These are phyloP conservation scores for Tetraselmis striata DNA, from an alignment of 139 green algal species.

Conservation along the genomic window DNA sequence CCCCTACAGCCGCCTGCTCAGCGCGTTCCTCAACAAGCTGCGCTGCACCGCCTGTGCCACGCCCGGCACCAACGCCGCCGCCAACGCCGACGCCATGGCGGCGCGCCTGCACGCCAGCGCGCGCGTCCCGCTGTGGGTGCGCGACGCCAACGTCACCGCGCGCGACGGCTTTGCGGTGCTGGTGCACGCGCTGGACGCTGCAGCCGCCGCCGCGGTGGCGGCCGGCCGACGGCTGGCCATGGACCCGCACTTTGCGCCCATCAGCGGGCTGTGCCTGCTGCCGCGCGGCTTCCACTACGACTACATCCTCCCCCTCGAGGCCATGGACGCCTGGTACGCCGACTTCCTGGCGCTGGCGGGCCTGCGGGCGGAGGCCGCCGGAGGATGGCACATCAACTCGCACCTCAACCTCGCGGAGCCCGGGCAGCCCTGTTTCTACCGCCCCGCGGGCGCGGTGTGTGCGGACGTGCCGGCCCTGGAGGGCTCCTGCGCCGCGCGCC, in stretches of 20 bases:
- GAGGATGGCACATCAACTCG: not conserved
- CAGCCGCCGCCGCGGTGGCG: no score
- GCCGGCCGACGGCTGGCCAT: not conserved
- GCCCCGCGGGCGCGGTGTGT: not conserved
- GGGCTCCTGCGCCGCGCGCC: no score
- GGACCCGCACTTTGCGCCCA: not conserved
- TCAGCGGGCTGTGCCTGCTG: not conserved
- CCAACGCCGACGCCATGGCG: not conserved
- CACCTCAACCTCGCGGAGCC: not conserved
- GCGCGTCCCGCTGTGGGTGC: not conserved
- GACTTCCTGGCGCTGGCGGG: not conserved
- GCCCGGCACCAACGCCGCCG: not conserved
- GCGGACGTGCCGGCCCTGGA: not conserved
- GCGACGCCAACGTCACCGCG: not conserved
- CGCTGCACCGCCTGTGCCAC: not conserved
- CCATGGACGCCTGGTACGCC: not conserved
- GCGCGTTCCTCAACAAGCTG: not conserved
- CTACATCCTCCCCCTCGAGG: not conserved
- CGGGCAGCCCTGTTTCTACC: not conserved
- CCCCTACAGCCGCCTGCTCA: not conserved
- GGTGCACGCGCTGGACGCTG: not conserved
- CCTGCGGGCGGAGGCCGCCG: not conserved
- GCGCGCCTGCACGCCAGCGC: not conserved
- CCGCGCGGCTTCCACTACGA: not conserved
- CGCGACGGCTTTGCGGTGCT: not conserved